These are phyloP conservation scores for Serendipita sp. DNA, from an alignment of 768 basidiomycete species.

Conservation along the genomic window DNA sequence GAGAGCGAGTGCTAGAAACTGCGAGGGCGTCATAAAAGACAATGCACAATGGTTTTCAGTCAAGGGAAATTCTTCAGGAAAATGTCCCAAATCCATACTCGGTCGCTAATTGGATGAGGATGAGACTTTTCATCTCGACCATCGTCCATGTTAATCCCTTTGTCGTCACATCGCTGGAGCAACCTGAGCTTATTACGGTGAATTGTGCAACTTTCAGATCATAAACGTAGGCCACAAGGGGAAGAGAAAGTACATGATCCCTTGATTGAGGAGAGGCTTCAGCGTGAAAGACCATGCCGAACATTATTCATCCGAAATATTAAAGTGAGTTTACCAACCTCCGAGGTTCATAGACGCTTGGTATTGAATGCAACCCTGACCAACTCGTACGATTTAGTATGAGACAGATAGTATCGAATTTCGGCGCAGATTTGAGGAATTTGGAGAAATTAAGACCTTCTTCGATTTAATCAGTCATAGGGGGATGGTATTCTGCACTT, in stretches of 20 bases:
- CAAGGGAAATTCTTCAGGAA: not conserved
- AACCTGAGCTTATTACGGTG: constrained; percentile 1
- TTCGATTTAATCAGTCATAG: constrained; percentile 88
- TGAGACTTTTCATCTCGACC: not conserved
- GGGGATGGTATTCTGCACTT: constrained; percentile 99
- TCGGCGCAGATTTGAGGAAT: constrained; percentile 71
- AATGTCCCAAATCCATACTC: no score
- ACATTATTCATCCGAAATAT: constrained; percentile 96
- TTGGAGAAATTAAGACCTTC: constrained; percentile 92
- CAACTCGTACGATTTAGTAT: constrained; percentile 34
- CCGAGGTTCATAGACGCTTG: constrained; percentile 8
- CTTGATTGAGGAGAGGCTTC: constrained; percentile 85
- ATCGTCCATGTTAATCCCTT: not conserved
- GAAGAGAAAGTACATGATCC: constrained; percentile 83
- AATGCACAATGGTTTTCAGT: constrained; percentile 5
- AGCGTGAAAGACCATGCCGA: constrained; percentile 85
- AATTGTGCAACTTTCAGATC: constrained; percentile 3
- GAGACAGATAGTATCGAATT: constrained; percentile 79
- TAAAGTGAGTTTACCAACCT: constrained; percentile 50
- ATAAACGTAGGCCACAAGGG: constrained; percentile 19
- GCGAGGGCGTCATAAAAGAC: constrained; percentile 8
- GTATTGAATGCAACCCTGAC: not conserved
- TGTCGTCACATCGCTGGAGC: not conserved
- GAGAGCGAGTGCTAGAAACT: constrained; percentile 24
- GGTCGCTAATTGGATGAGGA: no score